Evolutionary conservation across 2,329 filamentous ascomycete genomes (phyloP), one percentile per base, ranked within the genome.

Genomic region (Colletotrichum liriopes): DNA sequence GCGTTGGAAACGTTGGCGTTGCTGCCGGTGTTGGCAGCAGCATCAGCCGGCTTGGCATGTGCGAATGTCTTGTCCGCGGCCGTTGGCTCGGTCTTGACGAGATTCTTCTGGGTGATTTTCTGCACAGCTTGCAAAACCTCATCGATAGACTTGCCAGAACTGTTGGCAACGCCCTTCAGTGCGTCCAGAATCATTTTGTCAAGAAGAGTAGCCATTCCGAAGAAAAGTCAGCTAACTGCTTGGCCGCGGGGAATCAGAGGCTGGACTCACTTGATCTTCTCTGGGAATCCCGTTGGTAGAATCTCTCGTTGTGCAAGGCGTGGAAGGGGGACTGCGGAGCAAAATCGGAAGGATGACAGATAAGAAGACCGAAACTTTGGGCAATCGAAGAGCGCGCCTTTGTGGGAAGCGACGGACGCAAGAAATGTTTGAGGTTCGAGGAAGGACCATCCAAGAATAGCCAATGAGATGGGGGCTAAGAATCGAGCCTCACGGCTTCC

Each of bases 61-160:
- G 1, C 14, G 0, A 2, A 3, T 16, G 32, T 14, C 16, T 35
- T 11, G 5, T 11, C 14, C 3, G 1, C 16, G 0, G 12, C 45
- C 3, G n/a, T 20, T 2, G 59, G 45, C 20, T 62, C 59, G 0
- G 1, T 16, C 7, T 62, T 47, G 29, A 49, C 32, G 5, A 62
- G 23, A 16, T 49, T 51, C 18, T 51, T 51, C 14, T 51, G 20
- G 20, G 29, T 26, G 5, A 51, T 47, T 3, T 11, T 20, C 20
- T 49, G n/a, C 1, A 43, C 45, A 3, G 8, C 32, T 3, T 23
- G 14, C 4, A 62, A 3, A 1, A 62, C 45, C 16, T 51, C 59
- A 4, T 51, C 59, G 20, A 62, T 49, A 16, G 45, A n/a, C 3
- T n/a, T 51, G 7, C n/a, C n/a, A 2, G 45, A 0, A 11, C 26